Evolutionary conservation across 2,329 filamentous ascomycete species (phyloP), one percentile per base, ranked within the genome.

Genomic region (Fusarium pininemorale): DNA sequence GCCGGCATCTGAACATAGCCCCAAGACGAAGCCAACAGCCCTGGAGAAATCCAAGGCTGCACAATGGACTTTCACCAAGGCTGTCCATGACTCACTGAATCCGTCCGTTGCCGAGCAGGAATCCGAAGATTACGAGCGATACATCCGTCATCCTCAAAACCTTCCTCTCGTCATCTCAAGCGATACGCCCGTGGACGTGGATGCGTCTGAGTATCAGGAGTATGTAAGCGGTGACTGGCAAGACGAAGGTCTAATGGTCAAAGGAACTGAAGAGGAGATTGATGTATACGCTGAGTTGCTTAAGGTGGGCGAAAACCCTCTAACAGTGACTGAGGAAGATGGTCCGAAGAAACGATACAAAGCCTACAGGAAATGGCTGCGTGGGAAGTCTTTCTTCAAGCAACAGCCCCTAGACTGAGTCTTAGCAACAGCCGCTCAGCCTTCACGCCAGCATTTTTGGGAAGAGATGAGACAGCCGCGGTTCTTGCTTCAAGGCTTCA

Each of bases 351-450:
- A 98, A 87, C 88, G 96, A 76, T 99, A 99, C 83, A 98, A 98
- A 84, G 94, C 95, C 15, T 99, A 99, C 83, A 87, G 92, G 78
- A 97, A 98, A 83, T 99, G 96, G 96, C 86, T 99, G 79, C 89
- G 91, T 71, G 96, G 96, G 24, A 98, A 98, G 85, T 98, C 94
- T 78, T 88, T 98, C 78, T 98, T 98, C 82, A 98, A 98, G 84
- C 95, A 98, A 86, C 90, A 92, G 82, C 90, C 92, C 51, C 86
- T 90, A 59, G 88, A 89, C 72, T 89, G 84, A 83, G 61, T 56
- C 20, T 41, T 22, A 11, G 15, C 48, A 32, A 47, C 22, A 50
- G 54, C 32, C 28, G 20, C 35, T 41, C 45, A 32, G n/a, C 24
- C 38, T 45, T 54, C 44, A 64, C 30, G 45, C 55, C 28, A 48